phyloP scores from a whole-genome alignment of 129 eudicot species.

The Heracleum sosnowskyi region DNA sequence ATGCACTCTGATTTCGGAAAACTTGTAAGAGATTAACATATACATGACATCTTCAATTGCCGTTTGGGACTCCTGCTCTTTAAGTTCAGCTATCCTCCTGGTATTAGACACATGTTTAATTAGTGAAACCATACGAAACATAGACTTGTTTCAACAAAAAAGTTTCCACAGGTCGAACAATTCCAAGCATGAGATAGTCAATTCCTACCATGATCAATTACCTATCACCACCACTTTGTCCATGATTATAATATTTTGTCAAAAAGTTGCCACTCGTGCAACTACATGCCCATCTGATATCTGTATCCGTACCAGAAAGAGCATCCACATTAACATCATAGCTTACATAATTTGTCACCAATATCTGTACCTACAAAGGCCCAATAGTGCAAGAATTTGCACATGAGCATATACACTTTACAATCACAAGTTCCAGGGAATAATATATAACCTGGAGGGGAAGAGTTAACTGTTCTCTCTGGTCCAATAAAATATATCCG shows the following conservation, averaged over 20 bases:
- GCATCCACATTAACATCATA: conserved; percentile 16
- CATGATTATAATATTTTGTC: conserved; percentile 13
- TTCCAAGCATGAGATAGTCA: conserved; percentile 9
- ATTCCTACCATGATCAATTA: conserved; percentile 18
- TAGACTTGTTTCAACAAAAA: background rate
- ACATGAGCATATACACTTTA: conserved; percentile 6
- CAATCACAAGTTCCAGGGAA: conserved; percentile 9
- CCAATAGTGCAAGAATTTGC: conserved; percentile 17
- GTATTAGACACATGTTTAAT: background rate
- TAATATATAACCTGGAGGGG: conserved; percentile 10
- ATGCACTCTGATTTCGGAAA: conserved; percentile 63
- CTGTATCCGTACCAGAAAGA: conserved; percentile 19
- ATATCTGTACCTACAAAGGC: conserved; percentile 14
- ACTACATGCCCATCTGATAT: conserved; percentile 6
- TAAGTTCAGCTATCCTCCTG: conserved; percentile 88
- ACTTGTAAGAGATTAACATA: conserved; percentile 48
- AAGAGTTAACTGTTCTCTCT: conserved; percentile 9
- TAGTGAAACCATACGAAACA: conserved; percentile 11
- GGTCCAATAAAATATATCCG: background rate
- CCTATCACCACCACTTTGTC: conserved; percentile 12
- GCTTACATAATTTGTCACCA: conserved; percentile 14
- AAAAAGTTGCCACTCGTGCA: conserved; percentile 21
- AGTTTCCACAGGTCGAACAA: conserved; percentile 9
- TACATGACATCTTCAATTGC: conserved; percentile 79
- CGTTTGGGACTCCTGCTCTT: conserved; percentile 41